phyloP scores from a whole-genome alignment of 1,284 basidiomycete species.

The Naganishia liquefaciens region DNA sequence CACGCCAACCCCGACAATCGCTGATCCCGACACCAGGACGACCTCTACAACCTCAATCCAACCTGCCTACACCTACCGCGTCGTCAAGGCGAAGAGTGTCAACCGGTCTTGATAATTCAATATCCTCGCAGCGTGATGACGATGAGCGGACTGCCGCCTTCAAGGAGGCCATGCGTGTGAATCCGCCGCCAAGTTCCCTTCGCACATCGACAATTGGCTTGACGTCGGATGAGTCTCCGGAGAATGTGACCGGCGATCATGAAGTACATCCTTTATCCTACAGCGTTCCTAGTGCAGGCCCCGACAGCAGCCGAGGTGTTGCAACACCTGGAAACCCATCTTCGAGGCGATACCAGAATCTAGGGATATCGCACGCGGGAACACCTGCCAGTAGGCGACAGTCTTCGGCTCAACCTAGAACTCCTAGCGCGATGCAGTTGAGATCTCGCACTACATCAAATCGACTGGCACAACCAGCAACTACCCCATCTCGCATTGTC shows the following conservation, averaged over 20 bases:
- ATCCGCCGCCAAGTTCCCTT: slow-evolving; percentile 26
- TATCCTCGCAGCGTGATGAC: background rate
- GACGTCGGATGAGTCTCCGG: slow-evolving; percentile 7
- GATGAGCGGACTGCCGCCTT: slow-evolving; percentile 18
- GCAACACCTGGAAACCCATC: slow-evolving; percentile 8
- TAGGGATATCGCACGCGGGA: slow-evolving; percentile 23
- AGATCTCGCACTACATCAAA: slow-evolving; percentile 9
- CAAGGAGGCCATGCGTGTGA: slow-evolving; percentile 25
- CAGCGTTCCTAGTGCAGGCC: slow-evolving; percentile 3
- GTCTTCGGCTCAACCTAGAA: slow-evolving; percentile 9
- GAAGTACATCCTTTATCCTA: background rate
- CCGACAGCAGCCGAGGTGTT: background rate
- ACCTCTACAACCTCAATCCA: slow-evolving; percentile 9
- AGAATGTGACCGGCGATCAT: background rate
- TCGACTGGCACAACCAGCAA: slow-evolving; percentile 4
- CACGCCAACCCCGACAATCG: slow-evolving; percentile 24
- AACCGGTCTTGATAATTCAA: background rate
- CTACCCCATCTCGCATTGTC: slow-evolving; percentile 19
- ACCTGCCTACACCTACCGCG: slow-evolving; percentile 17
- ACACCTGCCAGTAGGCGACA: slow-evolving; percentile 13
- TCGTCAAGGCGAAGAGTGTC: slow-evolving; percentile 19
- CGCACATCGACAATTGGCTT: slow-evolving; percentile 8
- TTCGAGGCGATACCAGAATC: slow-evolving; percentile 22
- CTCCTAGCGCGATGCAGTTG: slow-evolving; percentile 16
- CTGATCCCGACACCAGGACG: slow-evolving; percentile 23